phyloP scores from a whole-genome alignment of 768 basidiomycete genomes.

The Collybia nuda region DNA sequence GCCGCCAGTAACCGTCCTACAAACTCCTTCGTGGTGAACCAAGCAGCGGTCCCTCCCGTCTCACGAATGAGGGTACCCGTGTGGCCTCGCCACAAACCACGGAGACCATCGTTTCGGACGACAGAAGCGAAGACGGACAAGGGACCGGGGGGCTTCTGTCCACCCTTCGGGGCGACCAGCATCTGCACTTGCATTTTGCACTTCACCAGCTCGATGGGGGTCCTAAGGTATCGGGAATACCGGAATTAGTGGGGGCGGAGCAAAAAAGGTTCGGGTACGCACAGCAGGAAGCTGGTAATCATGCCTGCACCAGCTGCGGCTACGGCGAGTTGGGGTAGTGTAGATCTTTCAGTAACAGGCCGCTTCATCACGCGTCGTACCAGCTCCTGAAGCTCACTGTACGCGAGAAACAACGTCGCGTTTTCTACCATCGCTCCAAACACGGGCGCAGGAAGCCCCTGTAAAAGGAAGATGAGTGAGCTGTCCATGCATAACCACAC shows the following conservation, averaged over 20 bases:
- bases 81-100: slow-evolving; percentile 84
- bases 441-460: slow-evolving; percentile 95
- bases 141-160: slow-evolving; percentile 7
- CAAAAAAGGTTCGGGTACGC: slow-evolving; percentile 26
- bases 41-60: slow-evolving; percentile 81
- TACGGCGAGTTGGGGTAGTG: slow-evolving; percentile 68
- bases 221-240: slow-evolving; percentile 39
- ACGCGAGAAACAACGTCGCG: slow-evolving; percentile 84
- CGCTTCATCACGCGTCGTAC: slow-evolving; percentile 45
- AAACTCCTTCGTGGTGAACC: slow-evolving; percentile 86
- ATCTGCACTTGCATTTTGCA: slow-evolving; percentile 94
- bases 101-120: slow-evolving; percentile 39
- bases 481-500: not conserved
- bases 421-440: slow-evolving; percentile 95
- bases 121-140: not conserved
- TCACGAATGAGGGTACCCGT: slow-evolving; percentile 86
- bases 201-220: slow-evolving; percentile 86
- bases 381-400: slow-evolving; percentile 71
- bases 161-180: slow-evolving; percentile 36
- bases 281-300: slow-evolving; percentile 87
- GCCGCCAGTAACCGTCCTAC: slow-evolving; percentile 54
- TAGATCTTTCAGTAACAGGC: slow-evolving; percentile 43
- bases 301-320: slow-evolving; percentile 90
- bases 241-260: not conserved
- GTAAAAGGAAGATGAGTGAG: not conserved